Percentiles rank a stretch among this genome's conserved stretches.
phyloP scores from a whole-genome alignment of 495 filamentous ascomycete genomes.

The Lasiosphaeria ovina region DNA sequence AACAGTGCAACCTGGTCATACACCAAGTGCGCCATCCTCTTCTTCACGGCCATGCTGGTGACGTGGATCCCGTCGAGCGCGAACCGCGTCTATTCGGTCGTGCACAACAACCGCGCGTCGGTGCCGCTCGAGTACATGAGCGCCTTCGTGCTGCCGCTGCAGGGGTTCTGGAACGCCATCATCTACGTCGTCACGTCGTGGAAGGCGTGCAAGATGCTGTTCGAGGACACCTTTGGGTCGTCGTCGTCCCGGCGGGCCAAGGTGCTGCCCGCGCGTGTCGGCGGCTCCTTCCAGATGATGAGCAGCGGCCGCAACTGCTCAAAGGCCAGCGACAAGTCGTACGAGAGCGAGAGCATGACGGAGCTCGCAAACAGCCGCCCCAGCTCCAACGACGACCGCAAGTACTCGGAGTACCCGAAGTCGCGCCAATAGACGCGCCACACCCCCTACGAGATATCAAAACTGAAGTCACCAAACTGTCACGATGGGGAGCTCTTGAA shows the following conservation, averaged over 20 bases:
- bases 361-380: constrained; percentile 37
- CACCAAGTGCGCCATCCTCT: constrained; percentile 79
- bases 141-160: constrained; percentile 74
- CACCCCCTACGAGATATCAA: neutral
- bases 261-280: constrained; percentile 15
- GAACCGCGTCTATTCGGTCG: constrained; percentile 72
- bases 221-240: constrained; percentile 14
- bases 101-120: constrained; percentile 50
- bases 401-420: neutral
- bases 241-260: constrained; percentile 14
- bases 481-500: too few relatives aligned
- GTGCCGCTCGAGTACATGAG: constrained; percentile 66
- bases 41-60: constrained; percentile 76
- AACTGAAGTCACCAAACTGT: neutral
- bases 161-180: constrained; percentile 84
- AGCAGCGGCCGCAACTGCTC: constrained; percentile 17
- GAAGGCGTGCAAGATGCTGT: constrained; percentile 44
- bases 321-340: constrained; percentile 27
- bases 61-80: constrained; percentile 84
- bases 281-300: constrained; percentile 30
- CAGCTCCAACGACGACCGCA: constrained; percentile 15
- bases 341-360: constrained; percentile 44
- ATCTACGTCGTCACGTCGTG: constrained; percentile 72
- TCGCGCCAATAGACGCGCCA: neutral
- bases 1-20: constrained; percentile 71